Conservation (phyloP, 352 stramenopile genomes). For the Pythium monospermum region DNA sequence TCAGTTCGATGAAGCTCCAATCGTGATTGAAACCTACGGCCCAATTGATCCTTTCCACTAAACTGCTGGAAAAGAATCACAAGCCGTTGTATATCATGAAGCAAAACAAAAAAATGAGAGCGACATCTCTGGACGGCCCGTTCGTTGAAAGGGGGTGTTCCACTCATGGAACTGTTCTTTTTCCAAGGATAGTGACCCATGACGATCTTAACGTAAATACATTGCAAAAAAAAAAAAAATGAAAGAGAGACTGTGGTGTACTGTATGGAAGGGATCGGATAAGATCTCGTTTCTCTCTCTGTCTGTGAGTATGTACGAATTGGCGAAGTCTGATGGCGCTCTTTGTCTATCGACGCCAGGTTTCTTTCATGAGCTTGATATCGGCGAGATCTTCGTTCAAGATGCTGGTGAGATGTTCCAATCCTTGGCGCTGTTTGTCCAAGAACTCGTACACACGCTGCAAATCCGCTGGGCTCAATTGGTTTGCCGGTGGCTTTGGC, state of each 20-base stretch:
- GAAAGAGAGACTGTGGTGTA: background rate
- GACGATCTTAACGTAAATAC: constrained; percentile 28
- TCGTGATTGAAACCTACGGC: constrained; percentile 87
- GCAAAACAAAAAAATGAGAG: no score
- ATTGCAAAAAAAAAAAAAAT: constrained; percentile 9
- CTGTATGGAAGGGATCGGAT: background rate
- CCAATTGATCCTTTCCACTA: constrained; percentile 82
- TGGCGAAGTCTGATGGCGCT: background rate
- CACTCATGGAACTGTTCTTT: no score
- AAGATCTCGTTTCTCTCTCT: background rate
- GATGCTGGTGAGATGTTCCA: constrained; percentile 79
- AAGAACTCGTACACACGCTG: constrained; percentile 79
- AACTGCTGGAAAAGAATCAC: constrained; percentile 20
- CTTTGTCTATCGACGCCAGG: constrained; percentile 65
- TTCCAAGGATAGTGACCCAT: no score
- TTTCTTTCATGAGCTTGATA: constrained; percentile 87
- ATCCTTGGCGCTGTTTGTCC: constrained; percentile 78
- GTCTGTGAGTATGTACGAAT: background rate
- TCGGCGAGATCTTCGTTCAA: constrained; percentile 83
- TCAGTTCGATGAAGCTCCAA: constrained; percentile 85
- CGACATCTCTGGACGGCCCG: no score
- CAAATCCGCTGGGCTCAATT: constrained; percentile 70
- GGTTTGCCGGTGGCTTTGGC: constrained; percentile 27
- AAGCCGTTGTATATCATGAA: no score
- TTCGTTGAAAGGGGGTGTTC: no score